A percentile compares a stretch with the other conserved stretches of the same genome.
Conservation (phyloP, 2,329 filamentous ascomycete species). For the Pleomassaria siparia region DNA sequence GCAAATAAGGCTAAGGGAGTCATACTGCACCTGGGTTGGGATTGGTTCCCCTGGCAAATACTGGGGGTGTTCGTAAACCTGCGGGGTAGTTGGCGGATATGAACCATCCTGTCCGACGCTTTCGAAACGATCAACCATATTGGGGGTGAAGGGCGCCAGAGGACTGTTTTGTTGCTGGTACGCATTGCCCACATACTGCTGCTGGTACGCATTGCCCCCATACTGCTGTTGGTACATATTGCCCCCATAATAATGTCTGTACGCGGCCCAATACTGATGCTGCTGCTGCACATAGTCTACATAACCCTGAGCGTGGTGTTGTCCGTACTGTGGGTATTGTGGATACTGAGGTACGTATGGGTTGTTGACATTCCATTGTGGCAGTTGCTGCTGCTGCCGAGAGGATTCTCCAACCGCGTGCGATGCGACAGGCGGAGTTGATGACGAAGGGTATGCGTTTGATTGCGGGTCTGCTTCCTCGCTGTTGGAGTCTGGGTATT, state of each 20-base stretch:
- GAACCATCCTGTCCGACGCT: neutral
- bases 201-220: too few species aligned
- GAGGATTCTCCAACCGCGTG: neutral
- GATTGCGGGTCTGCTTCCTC: neutral
- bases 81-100: neutral
- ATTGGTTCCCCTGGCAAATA: neutral
- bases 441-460: neutral
- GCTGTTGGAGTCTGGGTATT: neutral
- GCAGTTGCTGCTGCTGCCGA: neutral
- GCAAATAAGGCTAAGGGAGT: neutral
- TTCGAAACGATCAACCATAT: neutral
- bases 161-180: neutral
- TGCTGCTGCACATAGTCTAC: neutral
- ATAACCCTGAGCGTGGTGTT: neutral
- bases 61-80: neutral
- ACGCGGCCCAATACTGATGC: neutral
- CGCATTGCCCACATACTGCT: too few species aligned
- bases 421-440: neutral
- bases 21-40: neutral
- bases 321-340: neutral
- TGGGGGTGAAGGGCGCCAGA: neutral
- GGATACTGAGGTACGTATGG: neutral
- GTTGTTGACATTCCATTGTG: constrained; percentile 20
- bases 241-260: too few species aligned
- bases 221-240: too few species aligned